Conservation (phyloP, 768 basidiomycete species). For the Hemileccinum impolitum region DNA sequence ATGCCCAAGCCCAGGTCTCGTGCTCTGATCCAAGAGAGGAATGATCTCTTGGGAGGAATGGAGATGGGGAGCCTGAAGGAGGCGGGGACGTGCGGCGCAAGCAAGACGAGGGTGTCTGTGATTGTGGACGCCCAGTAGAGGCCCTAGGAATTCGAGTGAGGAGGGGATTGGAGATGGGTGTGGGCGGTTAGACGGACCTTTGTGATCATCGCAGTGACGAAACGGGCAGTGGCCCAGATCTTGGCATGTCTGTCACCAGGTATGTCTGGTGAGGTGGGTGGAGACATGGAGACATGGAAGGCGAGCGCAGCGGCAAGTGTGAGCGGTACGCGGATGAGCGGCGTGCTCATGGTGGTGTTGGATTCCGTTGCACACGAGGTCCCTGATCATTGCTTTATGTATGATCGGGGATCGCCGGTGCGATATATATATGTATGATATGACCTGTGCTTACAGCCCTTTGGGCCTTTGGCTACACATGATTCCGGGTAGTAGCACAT, state of each 20-base stretch:
- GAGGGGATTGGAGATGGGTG: too few species aligned
- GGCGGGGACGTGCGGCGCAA: slow-evolving; percentile 6
- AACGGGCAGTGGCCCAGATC: slow-evolving; percentile 6
- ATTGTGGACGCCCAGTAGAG: slow-evolving; percentile 15
- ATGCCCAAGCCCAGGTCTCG: neutral
- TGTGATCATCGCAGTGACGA: slow-evolving; percentile 6
- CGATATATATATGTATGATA: neutral
- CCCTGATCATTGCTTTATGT: neutral
- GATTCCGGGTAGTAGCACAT: too few species aligned
- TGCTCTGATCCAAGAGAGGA: slow-evolving; percentile 1
- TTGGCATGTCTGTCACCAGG: slow-evolving; percentile 22
- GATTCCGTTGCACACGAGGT: neutral
- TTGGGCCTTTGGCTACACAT: too few species aligned
- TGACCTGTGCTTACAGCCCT: too few species aligned
- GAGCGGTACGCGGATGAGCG: slow-evolving; percentile 42
- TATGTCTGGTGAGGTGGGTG: slow-evolving; percentile 29
- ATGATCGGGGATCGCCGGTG: neutral
- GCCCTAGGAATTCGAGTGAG: slow-evolving; percentile 4
- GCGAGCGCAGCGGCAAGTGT: slow-evolving; percentile 41
- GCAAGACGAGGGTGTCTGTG: slow-evolving; percentile 6
- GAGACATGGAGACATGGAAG: slow-evolving; percentile 43
- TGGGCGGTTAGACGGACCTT: slow-evolving; percentile 10
- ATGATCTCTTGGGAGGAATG: neutral
- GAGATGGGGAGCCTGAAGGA: neutral
- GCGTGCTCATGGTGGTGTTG: neutral